These are phyloP conservation scores for Venturia nashicola DNA, from an alignment of 2,329 filamentous ascomycete species.

Conservation along the genomic window DNA sequence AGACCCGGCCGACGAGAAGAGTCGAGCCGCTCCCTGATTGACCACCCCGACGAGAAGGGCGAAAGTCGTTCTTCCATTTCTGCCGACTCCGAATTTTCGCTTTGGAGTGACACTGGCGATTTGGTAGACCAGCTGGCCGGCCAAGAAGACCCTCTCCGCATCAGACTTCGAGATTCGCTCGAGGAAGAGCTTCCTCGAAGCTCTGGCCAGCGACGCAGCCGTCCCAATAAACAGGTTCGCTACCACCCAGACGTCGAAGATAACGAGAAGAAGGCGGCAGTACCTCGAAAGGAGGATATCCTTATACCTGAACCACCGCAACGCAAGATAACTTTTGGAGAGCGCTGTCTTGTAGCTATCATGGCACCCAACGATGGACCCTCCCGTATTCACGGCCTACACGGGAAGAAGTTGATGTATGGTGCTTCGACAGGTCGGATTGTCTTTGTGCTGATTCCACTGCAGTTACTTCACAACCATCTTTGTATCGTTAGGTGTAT, in stretches of 20 bases:
- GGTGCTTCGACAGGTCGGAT: slow-evolving; percentile 15
- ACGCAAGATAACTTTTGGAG: slow-evolving; percentile 49
- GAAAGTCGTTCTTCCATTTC: slow-evolving; percentile 19
- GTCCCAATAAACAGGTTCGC: slow-evolving; percentile 53
- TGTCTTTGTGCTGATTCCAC: neutral
- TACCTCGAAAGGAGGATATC: slow-evolving; percentile 61
- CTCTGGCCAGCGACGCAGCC: slow-evolving; percentile 12
- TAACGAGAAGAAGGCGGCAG: slow-evolving; percentile 28
- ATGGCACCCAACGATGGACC: slow-evolving; percentile 66
- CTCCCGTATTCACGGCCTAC: slow-evolving; percentile 76
- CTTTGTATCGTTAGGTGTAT: slow-evolving; percentile 75
- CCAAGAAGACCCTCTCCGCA: slow-evolving; percentile 62
- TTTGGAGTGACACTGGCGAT: slow-evolving; percentile 92
- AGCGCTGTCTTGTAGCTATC: slow-evolving; percentile 65
- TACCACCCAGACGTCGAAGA: slow-evolving; percentile 43
- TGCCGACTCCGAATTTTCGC: slow-evolving; percentile 57
- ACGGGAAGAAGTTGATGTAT: slow-evolving; percentile 88
- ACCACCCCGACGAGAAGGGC: slow-evolving; percentile 29
- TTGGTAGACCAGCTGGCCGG: slow-evolving; percentile 81
- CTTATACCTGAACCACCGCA: slow-evolving; percentile 59
- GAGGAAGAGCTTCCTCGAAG: slow-evolving; percentile 46
- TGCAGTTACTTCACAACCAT: slow-evolving; percentile 87
- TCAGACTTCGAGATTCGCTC: slow-evolving; percentile 53
- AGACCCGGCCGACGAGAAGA: neutral
- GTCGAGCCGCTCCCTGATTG: neutral